Evolutionary conservation across 345 rosid species (phyloP), one percentile per base, ranked within the genome.

Genomic region (Arabis alpina): DNA sequence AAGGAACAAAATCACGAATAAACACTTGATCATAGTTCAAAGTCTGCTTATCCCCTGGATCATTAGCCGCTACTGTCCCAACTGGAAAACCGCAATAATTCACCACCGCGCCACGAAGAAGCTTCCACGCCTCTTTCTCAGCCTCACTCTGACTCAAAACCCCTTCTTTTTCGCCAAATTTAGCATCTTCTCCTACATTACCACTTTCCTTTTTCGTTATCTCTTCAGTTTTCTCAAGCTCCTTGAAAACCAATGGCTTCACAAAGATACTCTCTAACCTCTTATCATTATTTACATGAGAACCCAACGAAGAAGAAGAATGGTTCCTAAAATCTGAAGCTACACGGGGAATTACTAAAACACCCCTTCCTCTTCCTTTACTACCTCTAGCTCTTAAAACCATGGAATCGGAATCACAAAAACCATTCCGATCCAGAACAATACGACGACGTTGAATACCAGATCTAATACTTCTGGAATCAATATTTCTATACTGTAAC

Each of bases 1-100:
- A 89, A n/a, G 98, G 98, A n/a, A 86, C 88, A 74, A 93, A 93
- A 80, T 93, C 97, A 15, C 98, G 97, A 63, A 93, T 88, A 78
- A 93, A 93, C 59, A 93, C 90, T 66, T 93, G 98, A 76, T 93
- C 97, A 72, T 93, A 93, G 70, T 91, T 93, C 85, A 87, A 70
- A 2, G 87, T 85, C 66, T 84, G 93, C 68, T 72, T 84, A 47
- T 89, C 89, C 14, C 84, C 86, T 9, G 87, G 89, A 77, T 87
- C 88, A 71, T 76, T 86, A 55, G 97, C 98, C 0, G 98, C 97
- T 25, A 91, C 82, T 0, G 97, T 93, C 65, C 97, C 98, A 64
- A 91, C 95, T 0, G 93, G 97, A 66, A 80, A 80, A 16, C 93
- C 96, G 41, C 88, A 91, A 34, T 91, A 93, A 69, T 61, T 83